Evolutionary conservation across 2,329 filamentous ascomycete species (phyloP), one percentile per base, ranked within the genome.

Genomic region (Ascochyta rabiei): DNA sequence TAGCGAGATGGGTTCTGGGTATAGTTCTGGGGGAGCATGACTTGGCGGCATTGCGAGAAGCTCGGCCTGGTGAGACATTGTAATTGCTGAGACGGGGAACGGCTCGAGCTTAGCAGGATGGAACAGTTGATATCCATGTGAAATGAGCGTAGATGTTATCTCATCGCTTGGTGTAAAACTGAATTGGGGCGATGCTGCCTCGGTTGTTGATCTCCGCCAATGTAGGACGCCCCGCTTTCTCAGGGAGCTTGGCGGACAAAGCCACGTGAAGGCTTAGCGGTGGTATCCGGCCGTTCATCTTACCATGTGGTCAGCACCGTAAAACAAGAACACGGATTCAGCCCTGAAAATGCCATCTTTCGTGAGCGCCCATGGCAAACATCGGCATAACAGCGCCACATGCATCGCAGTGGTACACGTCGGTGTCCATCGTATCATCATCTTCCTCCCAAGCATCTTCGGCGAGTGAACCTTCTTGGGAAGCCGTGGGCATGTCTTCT

Each of bases 331-430:
- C 72, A 52, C 9, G 9, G 6, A n/a, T 28, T 38, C n/a, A 47
- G 18, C n/a, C 6, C 31, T 77, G 63, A 7, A 67, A 66, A 67
- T 85, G 83, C 64, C 81, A 85, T 21, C 82, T 77, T 34, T 75
- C 69, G 66, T 89, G 86, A 4, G 86, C 85, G 5, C 76, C 64
- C 70, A 85, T 77, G 6, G 85, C 85, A 71, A 88, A 89, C 0
- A 70, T 45, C 4, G 85, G 85, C 61, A 88, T 80, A 3, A 70
- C 60, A 45, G 82, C 77, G 9, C 81, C 82, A 56, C 86, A 88
- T 9, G 76, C 61, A 2, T 76, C 76, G 71, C 80, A 84, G 19
- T 62, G 61, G 53, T 75, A 78, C 24, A 69, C 62, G 12, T 70
- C 68, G 16, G 42, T 60, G 37, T 66, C 68, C 13, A 66, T 48